These are phyloP conservation scores for Pyrenophora graminea DNA, from an alignment of 2,329 filamentous ascomycete genomes.

Conservation along the genomic window DNA sequence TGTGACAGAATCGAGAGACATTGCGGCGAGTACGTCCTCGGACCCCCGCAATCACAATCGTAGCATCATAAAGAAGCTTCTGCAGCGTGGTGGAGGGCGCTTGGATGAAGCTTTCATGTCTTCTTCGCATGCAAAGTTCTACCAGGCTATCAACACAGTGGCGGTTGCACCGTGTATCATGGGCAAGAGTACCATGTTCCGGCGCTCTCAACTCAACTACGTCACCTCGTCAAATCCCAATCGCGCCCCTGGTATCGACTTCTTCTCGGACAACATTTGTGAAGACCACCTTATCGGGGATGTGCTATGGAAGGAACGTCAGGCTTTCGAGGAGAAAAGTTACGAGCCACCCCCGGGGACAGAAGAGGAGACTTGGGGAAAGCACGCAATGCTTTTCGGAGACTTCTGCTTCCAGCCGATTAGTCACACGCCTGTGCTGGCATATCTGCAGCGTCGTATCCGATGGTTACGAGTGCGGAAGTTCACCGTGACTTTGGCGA, in stretches of 20 bases:
- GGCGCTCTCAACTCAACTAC: conserved; percentile 82
- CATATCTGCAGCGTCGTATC: conserved; percentile 79
- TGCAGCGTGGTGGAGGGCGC: conserved; percentile 70
- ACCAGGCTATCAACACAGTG: conserved; percentile 94
- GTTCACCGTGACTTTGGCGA: conserved; percentile 87
- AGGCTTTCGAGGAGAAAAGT: conserved; percentile 34
- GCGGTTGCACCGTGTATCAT: conserved; percentile 89
- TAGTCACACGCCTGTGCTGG: conserved; percentile 73
- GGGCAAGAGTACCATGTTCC: conserved; percentile 98
- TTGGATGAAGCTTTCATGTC: conserved; percentile 95
- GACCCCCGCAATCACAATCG: conserved; percentile 30
- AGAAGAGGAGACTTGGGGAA: conserved; percentile 59
- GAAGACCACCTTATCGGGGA: conserved; percentile 97
- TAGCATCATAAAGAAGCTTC: conserved; percentile 26
- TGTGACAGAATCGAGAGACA: conserved; percentile 23
- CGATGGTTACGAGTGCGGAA: conserved; percentile 93
- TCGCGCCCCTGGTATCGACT: conserved; percentile 75
- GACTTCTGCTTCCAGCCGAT: conserved; percentile 92
- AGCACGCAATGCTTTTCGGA: conserved; percentile 82
- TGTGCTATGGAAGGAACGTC: conserved; percentile 73
- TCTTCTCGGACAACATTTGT: conserved; percentile 94
- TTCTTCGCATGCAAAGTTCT: conserved; percentile 94
- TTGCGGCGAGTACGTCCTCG: conserved; percentile 35
- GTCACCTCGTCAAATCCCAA: conserved; percentile 61
- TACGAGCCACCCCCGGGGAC: conserved; percentile 30